These are phyloP conservation scores for Ogataea glucozyma DNA, from an alignment of 805 yeast species.

Conservation along the genomic window DNA sequence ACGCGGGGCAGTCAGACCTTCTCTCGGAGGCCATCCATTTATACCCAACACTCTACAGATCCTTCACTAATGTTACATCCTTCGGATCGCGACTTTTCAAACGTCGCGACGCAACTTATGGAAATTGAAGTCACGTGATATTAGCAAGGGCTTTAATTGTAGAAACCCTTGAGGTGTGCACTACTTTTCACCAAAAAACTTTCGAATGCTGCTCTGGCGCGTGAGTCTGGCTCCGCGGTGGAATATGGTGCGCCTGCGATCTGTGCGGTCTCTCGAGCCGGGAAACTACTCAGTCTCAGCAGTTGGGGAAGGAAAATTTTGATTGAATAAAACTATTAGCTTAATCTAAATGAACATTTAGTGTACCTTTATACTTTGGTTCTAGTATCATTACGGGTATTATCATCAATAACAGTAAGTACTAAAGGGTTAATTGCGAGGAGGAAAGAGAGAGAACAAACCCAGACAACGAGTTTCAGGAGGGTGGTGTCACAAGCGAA, in stretches of 20 bases:
- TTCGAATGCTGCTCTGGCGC: neutral
- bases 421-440: neutral
- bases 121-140: neutral
- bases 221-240: neutral
- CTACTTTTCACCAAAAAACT: neutral
- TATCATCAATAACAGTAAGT: slow-evolving; percentile 16
- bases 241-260: neutral
- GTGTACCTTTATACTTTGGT: slow-evolving; percentile 3
- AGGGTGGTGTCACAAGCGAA: neutral
- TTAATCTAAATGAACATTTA: slow-evolving; percentile 1
- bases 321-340: slow-evolving; percentile 2
- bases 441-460: neutral
- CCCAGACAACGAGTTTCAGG: neutral
- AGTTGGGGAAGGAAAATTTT: slow-evolving; percentile 10
- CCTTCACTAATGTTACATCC: neutral
- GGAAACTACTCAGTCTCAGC: slow-evolving; percentile 1
- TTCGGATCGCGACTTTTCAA: neutral
- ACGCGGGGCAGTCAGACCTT: too few relatives aligned
- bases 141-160: neutral
- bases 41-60: too few relatives aligned
- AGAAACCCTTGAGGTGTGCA: neutral
- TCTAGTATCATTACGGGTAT: slow-evolving; percentile 12
- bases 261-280: neutral
- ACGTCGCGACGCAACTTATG: slow-evolving; percentile 1
- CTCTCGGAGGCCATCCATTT: too few relatives aligned